Conservation (phyloP, 2,329 filamentous ascomycete genomes). For the Escovopsis sp. region DNA sequence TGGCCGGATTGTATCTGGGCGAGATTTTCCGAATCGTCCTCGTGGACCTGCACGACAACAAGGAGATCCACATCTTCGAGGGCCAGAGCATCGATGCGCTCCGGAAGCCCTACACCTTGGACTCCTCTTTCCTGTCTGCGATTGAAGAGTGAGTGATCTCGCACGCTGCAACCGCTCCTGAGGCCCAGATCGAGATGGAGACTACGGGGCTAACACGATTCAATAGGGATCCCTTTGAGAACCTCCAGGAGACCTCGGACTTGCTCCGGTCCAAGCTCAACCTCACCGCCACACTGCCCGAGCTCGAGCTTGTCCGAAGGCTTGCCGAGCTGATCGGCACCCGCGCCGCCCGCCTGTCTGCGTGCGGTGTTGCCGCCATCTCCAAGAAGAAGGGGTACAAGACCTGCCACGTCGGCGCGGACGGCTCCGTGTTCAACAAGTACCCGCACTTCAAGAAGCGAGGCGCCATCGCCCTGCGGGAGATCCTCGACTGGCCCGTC, state of each 20-base stretch:
- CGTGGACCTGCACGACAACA: constrained; percentile 70
- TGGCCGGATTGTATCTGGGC: constrained; percentile 83
- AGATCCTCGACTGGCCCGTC: constrained; percentile 86
- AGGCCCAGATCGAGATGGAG: not conserved
- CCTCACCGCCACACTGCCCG: constrained; percentile 55
- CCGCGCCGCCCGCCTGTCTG: constrained; percentile 79
- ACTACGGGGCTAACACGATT: constrained; percentile 7
- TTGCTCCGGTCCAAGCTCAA: constrained; percentile 64
- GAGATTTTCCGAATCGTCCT: constrained; percentile 87
- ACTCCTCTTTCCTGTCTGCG: constrained; percentile 82
- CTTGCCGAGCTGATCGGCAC: constrained; percentile 91
- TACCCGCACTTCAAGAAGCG: constrained; percentile 96
- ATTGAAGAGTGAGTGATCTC: constrained; percentile 61
- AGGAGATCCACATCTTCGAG: constrained; percentile 62
- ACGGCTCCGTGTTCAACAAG: constrained; percentile 97
- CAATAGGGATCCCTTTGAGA: constrained; percentile 77
- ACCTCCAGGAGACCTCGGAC: constrained; percentile 76
- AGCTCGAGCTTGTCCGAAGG: constrained; percentile 79
- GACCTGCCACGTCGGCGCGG: constrained; percentile 84
- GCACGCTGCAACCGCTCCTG: no score
- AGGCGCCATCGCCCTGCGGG: constrained; percentile 74
- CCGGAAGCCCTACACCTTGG: constrained; percentile 75
- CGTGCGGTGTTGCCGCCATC: constrained; percentile 91
- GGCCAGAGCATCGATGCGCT: constrained; percentile 68
- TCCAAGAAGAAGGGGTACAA: constrained; percentile 89